A percentile compares a stretch with the other conserved stretches of the same genome.
These are phyloP conservation scores for Calonectria pteridis DNA, from an alignment of 2,329 filamentous ascomycete species.

Conservation along the genomic window DNA sequence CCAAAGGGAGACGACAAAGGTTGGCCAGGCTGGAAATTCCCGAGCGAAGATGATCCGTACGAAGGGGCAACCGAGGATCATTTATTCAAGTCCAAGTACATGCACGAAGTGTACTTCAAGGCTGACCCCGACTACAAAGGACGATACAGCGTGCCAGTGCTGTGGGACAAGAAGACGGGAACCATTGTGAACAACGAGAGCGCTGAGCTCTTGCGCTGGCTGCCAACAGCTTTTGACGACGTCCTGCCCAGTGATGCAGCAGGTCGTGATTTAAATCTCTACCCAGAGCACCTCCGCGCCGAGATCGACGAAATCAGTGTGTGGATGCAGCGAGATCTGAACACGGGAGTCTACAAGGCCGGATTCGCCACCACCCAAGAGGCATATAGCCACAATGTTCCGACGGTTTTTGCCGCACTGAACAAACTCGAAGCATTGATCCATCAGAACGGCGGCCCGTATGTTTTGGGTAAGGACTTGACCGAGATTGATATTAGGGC, in stretches of 20 bases:
- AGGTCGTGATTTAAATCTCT: conserved; percentile 65
- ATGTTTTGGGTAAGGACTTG: conserved; percentile 72
- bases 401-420: conserved; percentile 72
- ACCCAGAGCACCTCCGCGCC: conserved; percentile 62
- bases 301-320: conserved; percentile 75
- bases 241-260: conserved; percentile 56
- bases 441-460: conserved; percentile 58
- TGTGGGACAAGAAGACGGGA: conserved; percentile 76
- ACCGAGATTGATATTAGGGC: conserved; percentile 78
- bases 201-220: conserved; percentile 85
- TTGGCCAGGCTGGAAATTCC: conserved; percentile 74
- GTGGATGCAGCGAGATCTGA: conserved; percentile 72
- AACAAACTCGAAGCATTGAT: conserved; percentile 74
- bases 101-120: conserved; percentile 78
- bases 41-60: conserved; percentile 63
- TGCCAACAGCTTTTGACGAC: conserved; percentile 80
- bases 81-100: conserved; percentile 73
- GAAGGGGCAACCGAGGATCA: conserved; percentile 72
- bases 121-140: conserved; percentile 75
- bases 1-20: conserved; percentile 74
- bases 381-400: conserved; percentile 72
- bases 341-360: conserved; percentile 64
- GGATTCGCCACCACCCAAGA: conserved; percentile 77
- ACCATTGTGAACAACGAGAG: conserved; percentile 87
- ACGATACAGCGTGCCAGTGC: conserved; percentile 79